Evolutionary conservation across 345 rosid genomes (phyloP).

Genomic region (Gossypium anomalum): DNA sequence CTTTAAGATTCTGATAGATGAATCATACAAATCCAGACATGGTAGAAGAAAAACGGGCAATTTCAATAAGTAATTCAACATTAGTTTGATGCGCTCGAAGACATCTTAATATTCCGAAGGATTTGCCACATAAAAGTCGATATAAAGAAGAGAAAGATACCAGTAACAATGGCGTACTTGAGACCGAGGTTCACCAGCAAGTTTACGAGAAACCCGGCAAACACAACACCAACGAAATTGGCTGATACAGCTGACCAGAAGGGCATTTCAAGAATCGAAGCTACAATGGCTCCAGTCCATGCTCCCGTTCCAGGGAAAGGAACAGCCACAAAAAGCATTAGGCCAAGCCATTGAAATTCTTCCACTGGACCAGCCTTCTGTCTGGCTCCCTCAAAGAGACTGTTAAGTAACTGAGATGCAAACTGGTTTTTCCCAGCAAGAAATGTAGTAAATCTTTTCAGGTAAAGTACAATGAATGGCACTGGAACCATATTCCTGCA

Average conservation of each 20-base stretch:
- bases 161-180: slow-evolving; percentile 64
- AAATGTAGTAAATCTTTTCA: slow-evolving; percentile 62
- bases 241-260: slow-evolving; percentile 77
- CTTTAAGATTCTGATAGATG: neutral
- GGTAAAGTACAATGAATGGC: slow-evolving; percentile 75
- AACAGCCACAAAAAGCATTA: slow-evolving; percentile 95
- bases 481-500: slow-evolving; percentile 95
- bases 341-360: slow-evolving; percentile 88
- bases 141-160: slow-evolving; percentile 57
- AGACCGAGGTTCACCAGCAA: slow-evolving; percentile 81
- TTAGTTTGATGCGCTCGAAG: slow-evolving; percentile 37
- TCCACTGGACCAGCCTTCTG: slow-evolving; percentile 86
- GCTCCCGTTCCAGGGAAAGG: slow-evolving; percentile 97
- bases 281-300: slow-evolving; percentile 91
- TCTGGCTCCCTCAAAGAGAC: slow-evolving; percentile 62
- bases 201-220: slow-evolving; percentile 81
- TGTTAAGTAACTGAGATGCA: slow-evolving; percentile 53
- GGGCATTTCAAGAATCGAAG: slow-evolving; percentile 85
- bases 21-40: neutral
- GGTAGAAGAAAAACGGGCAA: neutral
- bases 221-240: slow-evolving; percentile 72
- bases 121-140: slow-evolving; percentile 84
- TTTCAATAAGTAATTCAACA: neutral
- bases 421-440: slow-evolving; percentile 57
- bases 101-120: slow-evolving; percentile 59